A percentile compares a stretch with the other conserved stretches of the same genome.
Evolutionary conservation across 805 yeast genomes (phyloP).

Genomic region (Candida dajiaensis): DNA sequence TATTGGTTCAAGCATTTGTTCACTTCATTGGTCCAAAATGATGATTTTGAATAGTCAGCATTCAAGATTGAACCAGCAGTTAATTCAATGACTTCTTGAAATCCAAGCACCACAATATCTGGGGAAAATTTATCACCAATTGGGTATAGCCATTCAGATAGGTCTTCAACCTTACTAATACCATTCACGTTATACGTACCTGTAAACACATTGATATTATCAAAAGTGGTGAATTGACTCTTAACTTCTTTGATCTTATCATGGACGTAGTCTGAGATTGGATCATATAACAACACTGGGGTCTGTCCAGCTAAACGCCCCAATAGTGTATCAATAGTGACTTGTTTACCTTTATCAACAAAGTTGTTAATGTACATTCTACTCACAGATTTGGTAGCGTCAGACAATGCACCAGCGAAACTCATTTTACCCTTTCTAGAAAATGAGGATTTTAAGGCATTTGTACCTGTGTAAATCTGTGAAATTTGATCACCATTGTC

Average conservation of each 20-base stretch:
- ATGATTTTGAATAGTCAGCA: conserved; percentile 74
- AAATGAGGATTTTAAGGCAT: conserved; percentile 91
- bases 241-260: conserved; percentile 44
- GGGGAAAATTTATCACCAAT: conserved; percentile 51
- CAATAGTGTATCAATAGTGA: conserved; percentile 78
- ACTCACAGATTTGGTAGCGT: conserved; percentile 92
- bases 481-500: conserved; percentile 97
- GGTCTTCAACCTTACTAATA: conserved; percentile 46
- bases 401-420: conserved; percentile 93
- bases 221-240: conserved; percentile 48
- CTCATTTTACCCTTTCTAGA: conserved; percentile 96
- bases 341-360: conserved; percentile 85
- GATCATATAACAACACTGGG: conserved; percentile 77
- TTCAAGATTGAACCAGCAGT: conserved; percentile 86
- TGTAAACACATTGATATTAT: conserved; percentile 58
- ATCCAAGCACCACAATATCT: conserved; percentile 81
- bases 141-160: conserved; percentile 80
- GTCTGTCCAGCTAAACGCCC: conserved; percentile 73
- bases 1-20: conserved; percentile 53
- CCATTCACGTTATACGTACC: conserved; percentile 93
- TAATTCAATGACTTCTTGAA: conserved; percentile 91
- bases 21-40: conserved; percentile 73
- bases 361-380: conserved; percentile 94
- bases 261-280: conserved; percentile 78
- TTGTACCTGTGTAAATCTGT: conserved; percentile 95